Percentiles rank a stretch among this genome's conserved stretches.
Conservation (phyloP, 306 rosid genomes). For the Cicer pinnatifidum region DNA sequence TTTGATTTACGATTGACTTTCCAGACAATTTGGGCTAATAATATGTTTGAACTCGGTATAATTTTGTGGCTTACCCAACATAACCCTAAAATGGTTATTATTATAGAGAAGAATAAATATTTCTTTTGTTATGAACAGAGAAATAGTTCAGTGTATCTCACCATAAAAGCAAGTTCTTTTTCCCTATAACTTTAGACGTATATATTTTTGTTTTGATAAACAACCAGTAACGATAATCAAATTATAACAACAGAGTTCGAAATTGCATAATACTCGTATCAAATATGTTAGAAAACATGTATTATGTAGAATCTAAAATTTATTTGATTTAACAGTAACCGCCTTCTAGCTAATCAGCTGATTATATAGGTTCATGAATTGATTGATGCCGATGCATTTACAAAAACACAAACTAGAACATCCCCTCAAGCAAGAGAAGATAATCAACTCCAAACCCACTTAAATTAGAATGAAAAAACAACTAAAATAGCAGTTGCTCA, state of each 20-base stretch:
- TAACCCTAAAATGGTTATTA: background rate
- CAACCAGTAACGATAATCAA: slow-evolving; percentile 10
- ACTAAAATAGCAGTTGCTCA: slow-evolving; percentile 47
- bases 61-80: background rate
- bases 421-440: slow-evolving; percentile 25
- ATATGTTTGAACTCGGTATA: background rate
- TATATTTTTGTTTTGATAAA: slow-evolving; percentile 10
- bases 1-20: background rate
- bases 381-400: background rate
- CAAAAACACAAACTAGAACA: slow-evolving; percentile 6
- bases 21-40: background rate
- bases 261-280: slow-evolving; percentile 9
- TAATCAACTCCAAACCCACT: slow-evolving; percentile 20
- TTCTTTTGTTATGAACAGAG: background rate
- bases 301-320: slow-evolving; percentile 22
- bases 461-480: slow-evolving; percentile 34
- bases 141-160: background rate
- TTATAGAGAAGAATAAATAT: background rate
- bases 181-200: background rate
- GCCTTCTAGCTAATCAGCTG: slow-evolving; percentile 22
- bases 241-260: background rate
- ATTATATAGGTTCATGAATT: slow-evolving; percentile 19
- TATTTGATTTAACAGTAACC: slow-evolving; percentile 29
- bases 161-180: slow-evolving; percentile 18
- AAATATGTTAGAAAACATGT: slow-evolving; percentile 16